These are phyloP conservation scores for Avena sativa DNA, from an alignment of 176 grass and related monocot species.

Conservation along the genomic window DNA sequence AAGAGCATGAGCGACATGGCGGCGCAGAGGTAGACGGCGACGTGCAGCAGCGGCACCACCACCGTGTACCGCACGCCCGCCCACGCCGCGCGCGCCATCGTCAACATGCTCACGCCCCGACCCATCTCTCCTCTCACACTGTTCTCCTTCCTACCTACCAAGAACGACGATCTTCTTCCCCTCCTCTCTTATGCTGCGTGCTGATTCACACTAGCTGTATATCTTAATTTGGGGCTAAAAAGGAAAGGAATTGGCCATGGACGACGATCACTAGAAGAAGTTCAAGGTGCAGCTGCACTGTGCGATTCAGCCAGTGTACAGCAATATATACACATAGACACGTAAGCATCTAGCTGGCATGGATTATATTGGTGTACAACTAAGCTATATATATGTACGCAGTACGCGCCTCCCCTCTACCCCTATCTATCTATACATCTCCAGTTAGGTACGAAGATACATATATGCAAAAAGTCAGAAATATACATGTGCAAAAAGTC, in stretches of 20 bases:
- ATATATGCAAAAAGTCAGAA: too few species aligned
- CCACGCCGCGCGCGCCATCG: constrained; percentile 46
- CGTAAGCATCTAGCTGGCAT: not conserved
- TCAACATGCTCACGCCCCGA: not conserved
- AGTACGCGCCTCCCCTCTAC: too few species aligned
- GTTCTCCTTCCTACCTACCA: not conserved
- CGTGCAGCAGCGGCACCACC: constrained; percentile 62
- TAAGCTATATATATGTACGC: not conserved
- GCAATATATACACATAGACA: not conserved
- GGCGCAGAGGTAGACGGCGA: constrained; percentile 64
- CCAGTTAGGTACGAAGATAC: not conserved
- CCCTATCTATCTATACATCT: not conserved
- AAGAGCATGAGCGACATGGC: constrained; percentile 86
- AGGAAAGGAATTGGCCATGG: not conserved
- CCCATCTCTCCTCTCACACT: not conserved
- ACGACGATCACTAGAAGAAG: not conserved
- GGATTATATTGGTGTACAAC: not conserved
- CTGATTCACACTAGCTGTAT: not conserved
- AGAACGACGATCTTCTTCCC: not conserved
- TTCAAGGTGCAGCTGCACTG: not conserved
- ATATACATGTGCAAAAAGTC: not conserved
- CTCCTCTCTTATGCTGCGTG: not conserved
- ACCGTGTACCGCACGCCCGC: constrained; percentile 40
- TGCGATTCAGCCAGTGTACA: not conserved
- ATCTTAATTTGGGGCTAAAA: not conserved